Conservation (phyloP, 495 filamentous ascomycete genomes). For the Bombardia bombarda region DNA sequence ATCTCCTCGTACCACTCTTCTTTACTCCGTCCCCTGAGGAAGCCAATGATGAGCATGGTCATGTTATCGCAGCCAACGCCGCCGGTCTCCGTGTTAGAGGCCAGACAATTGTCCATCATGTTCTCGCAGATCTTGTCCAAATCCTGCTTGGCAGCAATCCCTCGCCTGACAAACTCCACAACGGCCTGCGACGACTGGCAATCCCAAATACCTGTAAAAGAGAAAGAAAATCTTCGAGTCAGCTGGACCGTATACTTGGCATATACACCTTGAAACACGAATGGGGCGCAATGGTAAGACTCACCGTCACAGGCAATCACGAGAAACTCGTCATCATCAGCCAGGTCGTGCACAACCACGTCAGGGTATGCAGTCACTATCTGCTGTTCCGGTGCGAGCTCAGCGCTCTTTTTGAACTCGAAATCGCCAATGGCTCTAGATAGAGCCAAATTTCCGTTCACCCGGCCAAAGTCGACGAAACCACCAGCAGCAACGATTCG, state of each 20-base stretch:
- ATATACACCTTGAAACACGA: too few relatives aligned
- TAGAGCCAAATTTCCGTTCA: slow-evolving; percentile 96
- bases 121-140: slow-evolving; percentile 94
- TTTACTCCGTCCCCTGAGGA: slow-evolving; percentile 84
- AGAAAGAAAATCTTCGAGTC: slow-evolving; percentile 1
- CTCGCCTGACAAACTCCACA: slow-evolving; percentile 90
- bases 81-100: slow-evolving; percentile 93
- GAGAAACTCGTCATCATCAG: slow-evolving; percentile 91
- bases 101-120: slow-evolving; percentile 99
- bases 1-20: slow-evolving; percentile 98
- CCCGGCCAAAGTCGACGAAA: slow-evolving; percentile 96
- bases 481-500: slow-evolving; percentile 91
- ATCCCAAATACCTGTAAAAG: slow-evolving; percentile 84
- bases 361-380: slow-evolving; percentile 97
- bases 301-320: slow-evolving; percentile 95
- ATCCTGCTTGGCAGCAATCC: slow-evolving; percentile 91
- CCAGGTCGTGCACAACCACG: slow-evolving; percentile 80
- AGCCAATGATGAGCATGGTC: slow-evolving; percentile 89
- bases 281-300: slow-evolving; percentile 12
- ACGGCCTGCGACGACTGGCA: slow-evolving; percentile 97
- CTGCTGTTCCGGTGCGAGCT: slow-evolving; percentile 91
- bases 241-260: too few relatives aligned
- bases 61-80: slow-evolving; percentile 99
- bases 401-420: slow-evolving; percentile 98
- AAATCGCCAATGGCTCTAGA: slow-evolving; percentile 98